Percentiles rank a stretch among this genome's conserved stretches.
These are phyloP conservation scores for Penicillium arizonense DNA, from an alignment of 495 filamentous ascomycete species.

Conservation along the genomic window DNA sequence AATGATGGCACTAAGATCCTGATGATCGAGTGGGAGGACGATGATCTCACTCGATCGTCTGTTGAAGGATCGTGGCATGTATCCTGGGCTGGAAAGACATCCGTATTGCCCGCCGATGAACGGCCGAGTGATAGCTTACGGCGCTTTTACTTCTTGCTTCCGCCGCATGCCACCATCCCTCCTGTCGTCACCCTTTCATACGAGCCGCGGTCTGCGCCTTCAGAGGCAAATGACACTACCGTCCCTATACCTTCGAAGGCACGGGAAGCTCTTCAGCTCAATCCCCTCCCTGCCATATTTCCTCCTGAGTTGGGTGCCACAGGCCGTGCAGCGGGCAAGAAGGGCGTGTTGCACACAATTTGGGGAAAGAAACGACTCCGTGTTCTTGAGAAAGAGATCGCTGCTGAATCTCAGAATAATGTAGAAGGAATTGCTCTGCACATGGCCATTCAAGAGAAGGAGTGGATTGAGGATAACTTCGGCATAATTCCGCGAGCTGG, in stretches of 20 bases:
- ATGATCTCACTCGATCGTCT: slow-evolving; percentile 37
- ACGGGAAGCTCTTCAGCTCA: slow-evolving; percentile 48
- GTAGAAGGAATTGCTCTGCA: slow-evolving; percentile 73
- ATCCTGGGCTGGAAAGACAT: slow-evolving; percentile 70
- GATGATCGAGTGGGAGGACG: slow-evolving; percentile 80
- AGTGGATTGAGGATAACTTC: slow-evolving; percentile 80
- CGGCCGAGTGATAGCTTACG: slow-evolving; percentile 51
- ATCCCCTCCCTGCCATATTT: slow-evolving; percentile 79
- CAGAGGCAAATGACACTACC: slow-evolving; percentile 3
- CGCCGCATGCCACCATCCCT: slow-evolving; percentile 64
- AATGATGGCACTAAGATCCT: slow-evolving; percentile 83
- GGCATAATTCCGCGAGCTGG: slow-evolving; percentile 47
- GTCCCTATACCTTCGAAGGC: slow-evolving; percentile 6
- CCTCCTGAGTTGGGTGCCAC: slow-evolving; percentile 66
- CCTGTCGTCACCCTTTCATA: slow-evolving; percentile 64
- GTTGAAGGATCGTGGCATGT: slow-evolving; percentile 61
- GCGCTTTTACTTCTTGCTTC: slow-evolving; percentile 73
- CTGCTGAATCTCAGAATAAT: slow-evolving; percentile 59
- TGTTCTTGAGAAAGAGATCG: slow-evolving; percentile 71
- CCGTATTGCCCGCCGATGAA: slow-evolving; percentile 64
- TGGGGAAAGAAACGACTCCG: slow-evolving; percentile 78
- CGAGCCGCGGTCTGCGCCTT: slow-evolving; percentile 26
- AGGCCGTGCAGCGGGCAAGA: slow-evolving; percentile 63
- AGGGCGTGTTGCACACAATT: slow-evolving; percentile 77
- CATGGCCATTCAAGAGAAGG: slow-evolving; percentile 77